phyloP scores from a whole-genome alignment of 108 stramenopile species.

The Discostella stelligeroides region DNA sequence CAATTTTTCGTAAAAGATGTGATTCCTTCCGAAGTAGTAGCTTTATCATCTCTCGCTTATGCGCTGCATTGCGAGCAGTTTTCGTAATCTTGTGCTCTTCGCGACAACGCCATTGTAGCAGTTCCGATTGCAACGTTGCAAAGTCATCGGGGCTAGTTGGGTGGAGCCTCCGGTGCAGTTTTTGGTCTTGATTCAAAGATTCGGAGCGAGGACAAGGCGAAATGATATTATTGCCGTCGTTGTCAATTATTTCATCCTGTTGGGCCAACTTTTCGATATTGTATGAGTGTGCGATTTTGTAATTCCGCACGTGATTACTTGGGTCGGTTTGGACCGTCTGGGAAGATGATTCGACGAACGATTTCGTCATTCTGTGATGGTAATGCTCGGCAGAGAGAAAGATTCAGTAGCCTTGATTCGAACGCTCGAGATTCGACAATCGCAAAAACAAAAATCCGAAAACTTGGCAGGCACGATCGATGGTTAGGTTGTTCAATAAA shows the following conservation, averaged over 20 bases:
- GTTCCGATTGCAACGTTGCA: constrained; percentile 25
- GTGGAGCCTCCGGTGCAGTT: constrained; percentile 30
- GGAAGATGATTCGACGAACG: constrained; percentile 15
- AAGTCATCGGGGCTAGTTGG: constrained; percentile 37
- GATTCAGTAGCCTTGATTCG: background rate
- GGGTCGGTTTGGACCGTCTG: constrained; percentile 18
- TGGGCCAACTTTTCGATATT: background rate
- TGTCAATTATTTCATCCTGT: background rate
- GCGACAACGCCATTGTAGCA: constrained; percentile 38
- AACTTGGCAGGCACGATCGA: too few species aligned
- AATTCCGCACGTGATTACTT: background rate
- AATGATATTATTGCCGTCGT: background rate
- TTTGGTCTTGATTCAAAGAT: constrained; percentile 12
- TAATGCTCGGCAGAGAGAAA: background rate
- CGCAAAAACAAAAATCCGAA: too few species aligned
- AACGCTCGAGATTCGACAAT: background rate
- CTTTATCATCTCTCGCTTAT: constrained; percentile 27
- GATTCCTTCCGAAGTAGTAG: constrained; percentile 22
- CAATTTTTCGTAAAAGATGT: constrained; percentile 35
- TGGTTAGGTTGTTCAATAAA: too few species aligned
- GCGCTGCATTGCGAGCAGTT: constrained; percentile 8
- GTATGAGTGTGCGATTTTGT: background rate
- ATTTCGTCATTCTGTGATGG: constrained; percentile 8
- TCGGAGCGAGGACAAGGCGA: background rate
- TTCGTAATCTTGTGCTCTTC: constrained; percentile 33